phyloP scores from a whole-genome alignment of 176 grass and related monocot genomes.

The Lolium multiflorum region DNA sequence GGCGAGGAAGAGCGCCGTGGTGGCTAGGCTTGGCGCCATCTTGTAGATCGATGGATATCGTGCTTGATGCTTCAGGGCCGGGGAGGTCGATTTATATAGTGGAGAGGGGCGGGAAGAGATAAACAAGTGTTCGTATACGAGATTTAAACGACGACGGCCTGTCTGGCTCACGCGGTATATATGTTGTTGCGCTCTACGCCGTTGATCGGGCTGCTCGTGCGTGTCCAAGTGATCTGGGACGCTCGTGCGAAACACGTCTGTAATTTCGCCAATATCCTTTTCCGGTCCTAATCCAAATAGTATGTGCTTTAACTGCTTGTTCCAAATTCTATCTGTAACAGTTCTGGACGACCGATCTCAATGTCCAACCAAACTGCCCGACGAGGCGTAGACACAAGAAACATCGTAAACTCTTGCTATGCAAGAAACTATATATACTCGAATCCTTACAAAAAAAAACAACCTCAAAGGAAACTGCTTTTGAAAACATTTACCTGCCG shows the following conservation, averaged over 20 bases:
- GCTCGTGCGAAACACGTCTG: background rate
- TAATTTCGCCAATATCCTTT: background rate
- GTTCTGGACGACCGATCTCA: background rate
- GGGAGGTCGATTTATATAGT: background rate
- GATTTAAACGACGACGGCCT: background rate
- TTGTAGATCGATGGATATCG: conserved; percentile 9
- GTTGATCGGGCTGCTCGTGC: background rate
- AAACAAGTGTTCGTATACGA: background rate
- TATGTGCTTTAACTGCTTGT: background rate
- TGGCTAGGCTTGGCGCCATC: conserved; percentile 29
- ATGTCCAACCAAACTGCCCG: background rate
- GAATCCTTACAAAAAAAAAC: background rate
- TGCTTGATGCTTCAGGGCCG: background rate
- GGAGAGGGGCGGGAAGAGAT: conserved; percentile 23
- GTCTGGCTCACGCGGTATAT: background rate
- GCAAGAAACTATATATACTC: background rate
- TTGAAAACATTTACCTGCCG: too few species aligned
- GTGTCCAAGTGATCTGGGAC: background rate
- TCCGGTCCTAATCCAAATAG: background rate
- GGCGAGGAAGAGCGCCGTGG: conserved; percentile 39
- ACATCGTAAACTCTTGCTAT: background rate
- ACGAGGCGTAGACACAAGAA: background rate
- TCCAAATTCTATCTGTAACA: background rate
- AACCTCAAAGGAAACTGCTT: too few species aligned
- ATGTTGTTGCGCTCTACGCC: background rate